Conservation (phyloP, 352 stramenopile genomes). For the Globisporangium uncinulatum region DNA sequence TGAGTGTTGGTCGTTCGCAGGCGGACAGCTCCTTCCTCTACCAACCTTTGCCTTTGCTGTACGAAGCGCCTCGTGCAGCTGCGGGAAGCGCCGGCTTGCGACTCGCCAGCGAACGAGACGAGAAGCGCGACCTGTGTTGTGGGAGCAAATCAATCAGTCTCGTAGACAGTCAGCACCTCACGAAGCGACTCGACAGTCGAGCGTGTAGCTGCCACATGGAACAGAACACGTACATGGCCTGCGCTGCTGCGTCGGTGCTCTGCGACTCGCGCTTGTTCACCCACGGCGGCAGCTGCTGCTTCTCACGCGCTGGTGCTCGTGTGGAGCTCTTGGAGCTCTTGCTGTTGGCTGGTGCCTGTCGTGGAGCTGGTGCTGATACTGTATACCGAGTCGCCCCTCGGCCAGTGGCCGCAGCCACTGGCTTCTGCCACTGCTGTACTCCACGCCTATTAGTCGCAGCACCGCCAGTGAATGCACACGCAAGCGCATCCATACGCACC, state of each 20-base stretch:
- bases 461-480: background rate
- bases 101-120: constrained; percentile 3
- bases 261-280: constrained; percentile 13
- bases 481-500: background rate
- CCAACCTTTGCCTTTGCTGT: constrained; percentile 10
- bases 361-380: background rate
- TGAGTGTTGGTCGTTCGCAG: background rate
- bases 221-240: constrained; percentile 8
- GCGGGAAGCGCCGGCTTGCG: constrained; percentile 11
- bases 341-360: constrained; percentile 4
- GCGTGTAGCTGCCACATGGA: too few relatives aligned
- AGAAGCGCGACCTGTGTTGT: constrained; percentile 9
- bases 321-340: background rate
- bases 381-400: background rate
- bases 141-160: too few relatives aligned
- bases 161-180: background rate
- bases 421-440: constrained; percentile 9
- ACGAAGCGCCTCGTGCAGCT: constrained; percentile 1
- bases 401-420: background rate
- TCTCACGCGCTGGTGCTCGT: constrained; percentile 4
- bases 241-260: constrained; percentile 9
- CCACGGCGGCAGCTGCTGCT: constrained; percentile 11
- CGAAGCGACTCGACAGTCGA: background rate
- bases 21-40: background rate
- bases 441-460: background rate